Percentiles rank a stretch among this genome's conserved stretches.
Conservation (phyloP, 1,139 yeast genomes). For the Yamadazyma epiphylla region DNA sequence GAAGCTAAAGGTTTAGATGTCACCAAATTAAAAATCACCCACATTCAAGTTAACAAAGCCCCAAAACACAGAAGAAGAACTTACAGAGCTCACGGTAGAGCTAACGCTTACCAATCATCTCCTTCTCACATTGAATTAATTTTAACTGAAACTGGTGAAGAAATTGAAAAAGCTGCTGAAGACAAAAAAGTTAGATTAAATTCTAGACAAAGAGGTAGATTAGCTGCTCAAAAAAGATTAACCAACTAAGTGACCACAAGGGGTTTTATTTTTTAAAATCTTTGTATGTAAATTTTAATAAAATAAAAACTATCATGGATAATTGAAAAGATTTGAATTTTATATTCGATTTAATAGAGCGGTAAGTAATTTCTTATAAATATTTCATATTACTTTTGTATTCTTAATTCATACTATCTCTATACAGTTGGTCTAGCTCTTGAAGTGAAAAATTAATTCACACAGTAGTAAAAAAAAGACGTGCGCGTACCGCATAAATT, state of each 20-base stretch:
- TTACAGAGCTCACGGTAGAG: slow-evolving; percentile 99
- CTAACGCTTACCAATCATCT: slow-evolving; percentile 96
- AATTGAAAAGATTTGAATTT: too few relatives aligned
- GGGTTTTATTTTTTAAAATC: slow-evolving; percentile 7
- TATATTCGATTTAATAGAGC: too few relatives aligned
- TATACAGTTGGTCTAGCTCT: too few relatives aligned
- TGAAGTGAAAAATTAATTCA: too few relatives aligned
- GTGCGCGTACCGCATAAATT: too few relatives aligned
- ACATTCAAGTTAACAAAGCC: slow-evolving; percentile 99
- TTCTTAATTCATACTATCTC: too few relatives aligned
- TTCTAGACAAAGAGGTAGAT: slow-evolving; percentile 92
- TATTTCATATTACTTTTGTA: too few relatives aligned
- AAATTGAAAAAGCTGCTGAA: slow-evolving; percentile 90
- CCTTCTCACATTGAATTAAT: slow-evolving; percentile 99
- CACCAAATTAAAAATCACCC: slow-evolving; percentile 89
- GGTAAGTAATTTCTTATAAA: too few relatives aligned
- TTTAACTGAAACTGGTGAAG: slow-evolving; percentile 93
- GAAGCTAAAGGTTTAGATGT: slow-evolving; percentile 98
- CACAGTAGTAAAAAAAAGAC: too few relatives aligned
- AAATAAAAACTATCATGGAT: too few relatives aligned
- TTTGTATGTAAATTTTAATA: slow-evolving; percentile 6
- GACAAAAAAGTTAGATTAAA: slow-evolving; percentile 75
- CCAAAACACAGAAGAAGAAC: slow-evolving; percentile 99
- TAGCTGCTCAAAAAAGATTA: slow-evolving; percentile 73
- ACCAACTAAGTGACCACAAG: slow-evolving; percentile 19